phyloP scores from a whole-genome alignment of 2,329 filamentous ascomycete genomes.

The Nothopassalora personata region DNA sequence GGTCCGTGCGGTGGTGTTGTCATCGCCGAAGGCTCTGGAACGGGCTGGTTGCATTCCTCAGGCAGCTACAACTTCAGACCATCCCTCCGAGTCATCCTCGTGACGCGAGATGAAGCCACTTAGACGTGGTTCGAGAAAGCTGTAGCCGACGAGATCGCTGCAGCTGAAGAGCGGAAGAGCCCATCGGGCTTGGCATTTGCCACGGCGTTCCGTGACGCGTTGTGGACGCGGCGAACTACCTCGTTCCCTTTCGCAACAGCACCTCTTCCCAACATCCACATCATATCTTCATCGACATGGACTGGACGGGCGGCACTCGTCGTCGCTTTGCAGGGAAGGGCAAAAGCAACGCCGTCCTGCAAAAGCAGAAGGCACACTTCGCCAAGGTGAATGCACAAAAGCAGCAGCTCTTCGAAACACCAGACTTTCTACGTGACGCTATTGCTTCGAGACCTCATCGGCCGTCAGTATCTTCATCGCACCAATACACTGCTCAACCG shows the following conservation, averaged over 20 bases:
- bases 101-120: conserved; percentile 33
- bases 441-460: conserved; percentile 3
- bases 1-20: conserved; percentile 56
- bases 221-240: no score
- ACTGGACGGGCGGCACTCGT: conserved; percentile 45
- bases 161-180: no score
- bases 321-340: conserved; percentile 27
- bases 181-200: no score
- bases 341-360: conserved; percentile 33
- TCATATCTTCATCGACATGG: conserved; percentile 34
- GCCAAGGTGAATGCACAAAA: conserved; percentile 34
- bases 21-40: conserved; percentile 53
- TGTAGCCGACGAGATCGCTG: conserved; percentile 27
- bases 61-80: conserved; percentile 6
- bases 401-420: conserved; percentile 10
- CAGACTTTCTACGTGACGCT: conserved; percentile 10
- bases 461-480: background rate
- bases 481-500: background rate
- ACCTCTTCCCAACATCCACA: background rate
- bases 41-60: conserved; percentile 42
- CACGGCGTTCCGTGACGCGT: no score
- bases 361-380: conserved; percentile 45
- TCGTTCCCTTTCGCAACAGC: no score
- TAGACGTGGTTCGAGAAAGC: conserved; percentile 33
- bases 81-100: conserved; percentile 23